Percentiles rank a stretch among this genome's conserved stretches.
These are phyloP conservation scores for Eragrostis nindensis DNA, from an alignment of 176 grass and related monocot species.

Conservation along the genomic window DNA sequence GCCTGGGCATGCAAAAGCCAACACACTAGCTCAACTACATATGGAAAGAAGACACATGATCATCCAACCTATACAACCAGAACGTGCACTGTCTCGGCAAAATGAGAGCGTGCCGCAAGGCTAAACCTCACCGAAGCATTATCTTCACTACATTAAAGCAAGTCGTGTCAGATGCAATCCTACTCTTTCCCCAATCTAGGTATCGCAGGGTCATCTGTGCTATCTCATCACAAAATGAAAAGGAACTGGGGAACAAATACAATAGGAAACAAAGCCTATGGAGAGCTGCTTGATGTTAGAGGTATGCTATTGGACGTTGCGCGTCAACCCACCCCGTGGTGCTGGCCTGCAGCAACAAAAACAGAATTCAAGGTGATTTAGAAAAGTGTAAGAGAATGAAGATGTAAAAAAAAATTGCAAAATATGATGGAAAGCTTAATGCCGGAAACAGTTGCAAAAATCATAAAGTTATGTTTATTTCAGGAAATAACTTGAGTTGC, in stretches of 20 bases:
- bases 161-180: constrained; percentile 60
- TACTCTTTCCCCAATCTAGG: constrained; percentile 60
- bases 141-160: constrained; percentile 52
- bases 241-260: constrained; percentile 40
- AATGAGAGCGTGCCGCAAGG: constrained; percentile 52
- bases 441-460: background rate
- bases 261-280: constrained; percentile 50
- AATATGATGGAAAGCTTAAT: background rate
- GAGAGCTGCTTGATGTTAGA: constrained; percentile 54
- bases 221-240: constrained; percentile 73
- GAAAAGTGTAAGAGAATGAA: background rate
- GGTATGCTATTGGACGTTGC: constrained; percentile 53
- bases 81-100: constrained; percentile 52
- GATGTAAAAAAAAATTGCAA: background rate
- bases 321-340: constrained; percentile 54
- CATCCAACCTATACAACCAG: constrained; percentile 71
- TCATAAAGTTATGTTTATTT: background rate
- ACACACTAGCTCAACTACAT: constrained; percentile 55
- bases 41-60: constrained; percentile 26
- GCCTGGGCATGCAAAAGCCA: constrained; percentile 44
- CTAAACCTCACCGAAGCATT: constrained; percentile 52
- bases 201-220: constrained; percentile 63
- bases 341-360: constrained; percentile 55
- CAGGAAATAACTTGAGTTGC: constrained; percentile 7
- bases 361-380: constrained; percentile 22